These are phyloP conservation scores for Silene noctiflora DNA, from an alignment of 179 eudicot genomes.

Conservation along the genomic window DNA sequence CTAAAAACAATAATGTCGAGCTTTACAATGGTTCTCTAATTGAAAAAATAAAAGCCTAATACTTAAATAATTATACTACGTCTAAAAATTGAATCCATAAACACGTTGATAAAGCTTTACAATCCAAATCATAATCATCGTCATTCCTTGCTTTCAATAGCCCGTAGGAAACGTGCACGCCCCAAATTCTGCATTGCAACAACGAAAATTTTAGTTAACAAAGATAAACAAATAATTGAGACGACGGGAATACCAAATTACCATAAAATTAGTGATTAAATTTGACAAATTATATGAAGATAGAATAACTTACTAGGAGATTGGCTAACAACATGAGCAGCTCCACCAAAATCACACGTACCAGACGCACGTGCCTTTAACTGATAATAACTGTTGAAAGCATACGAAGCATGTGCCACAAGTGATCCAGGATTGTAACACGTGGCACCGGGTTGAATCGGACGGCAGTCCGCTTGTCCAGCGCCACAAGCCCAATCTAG, in stretches of 20 bases:
- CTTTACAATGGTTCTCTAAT: not conserved
- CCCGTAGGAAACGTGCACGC: conserved; percentile 65
- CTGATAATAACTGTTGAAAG: conserved; percentile 91
- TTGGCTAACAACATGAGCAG: conserved; percentile 78
- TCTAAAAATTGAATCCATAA: not conserved
- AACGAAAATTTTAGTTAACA: not conserved
- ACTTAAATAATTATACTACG: not conserved
- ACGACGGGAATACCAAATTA: too few species aligned
- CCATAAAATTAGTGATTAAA: too few species aligned
- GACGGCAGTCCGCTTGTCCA: conserved; percentile 92
- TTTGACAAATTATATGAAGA: too few species aligned
- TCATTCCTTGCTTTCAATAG: conserved; percentile 24
- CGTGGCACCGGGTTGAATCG: conserved; percentile 67
- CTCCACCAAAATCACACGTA: conserved; percentile 86
- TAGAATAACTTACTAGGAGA: conserved; percentile 56
- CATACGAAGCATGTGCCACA: conserved; percentile 84
- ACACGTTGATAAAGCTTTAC: not conserved
- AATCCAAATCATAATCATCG: not conserved
- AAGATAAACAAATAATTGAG: not conserved
- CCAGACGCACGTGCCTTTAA: conserved; percentile 55
- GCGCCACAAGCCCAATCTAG: conserved; percentile 87
- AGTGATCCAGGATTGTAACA: conserved; percentile 68
- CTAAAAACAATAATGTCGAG: not conserved
- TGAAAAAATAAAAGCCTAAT: not conserved
- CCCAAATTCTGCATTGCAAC: conserved; percentile 58